Evolutionary conservation across 2,329 filamentous ascomycete genomes (phyloP).

Genomic region (Talaromyces sp.): DNA sequence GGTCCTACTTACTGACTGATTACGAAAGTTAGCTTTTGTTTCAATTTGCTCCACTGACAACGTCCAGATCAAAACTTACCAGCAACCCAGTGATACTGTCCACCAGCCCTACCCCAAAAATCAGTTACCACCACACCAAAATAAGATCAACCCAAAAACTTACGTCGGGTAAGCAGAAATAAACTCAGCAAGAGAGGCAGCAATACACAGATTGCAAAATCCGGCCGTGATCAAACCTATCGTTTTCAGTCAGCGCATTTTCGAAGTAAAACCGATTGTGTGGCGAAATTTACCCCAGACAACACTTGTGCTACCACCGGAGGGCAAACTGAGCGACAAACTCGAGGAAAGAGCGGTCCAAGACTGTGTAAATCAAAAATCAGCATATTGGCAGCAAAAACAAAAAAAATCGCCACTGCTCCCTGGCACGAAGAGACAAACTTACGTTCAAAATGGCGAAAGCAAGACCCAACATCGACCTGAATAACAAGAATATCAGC

Average conservation of each 20-base stretch:
- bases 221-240: slow-evolving; percentile 51
- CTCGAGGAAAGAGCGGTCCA: slow-evolving; percentile 59
- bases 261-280: neutral
- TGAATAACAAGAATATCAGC: slow-evolving; percentile 10
- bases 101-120: slow-evolving; percentile 41
- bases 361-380: slow-evolving; percentile 28
- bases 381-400: neutral
- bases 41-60: neutral
- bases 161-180: slow-evolving; percentile 57
- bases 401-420: neutral
- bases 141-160: slow-evolving; percentile 11
- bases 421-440: neutral
- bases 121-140: neutral
- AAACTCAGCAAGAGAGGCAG: slow-evolving; percentile 66
- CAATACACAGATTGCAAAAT: slow-evolving; percentile 64
- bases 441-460: slow-evolving; percentile 56
- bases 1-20: slow-evolving; percentile 34
- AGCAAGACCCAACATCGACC: slow-evolving; percentile 56
- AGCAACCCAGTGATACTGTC: slow-evolving; percentile 69
- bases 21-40: neutral
- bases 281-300: slow-evolving; percentile 60
- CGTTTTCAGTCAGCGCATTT: neutral
- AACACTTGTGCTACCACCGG: slow-evolving; percentile 64
- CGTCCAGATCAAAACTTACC: slow-evolving; percentile 23
- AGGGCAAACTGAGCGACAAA: slow-evolving; percentile 58